Evolutionary conservation across 2,329 filamentous ascomycete species (phyloP).

Genomic region (Trichoderma sp.): DNA sequence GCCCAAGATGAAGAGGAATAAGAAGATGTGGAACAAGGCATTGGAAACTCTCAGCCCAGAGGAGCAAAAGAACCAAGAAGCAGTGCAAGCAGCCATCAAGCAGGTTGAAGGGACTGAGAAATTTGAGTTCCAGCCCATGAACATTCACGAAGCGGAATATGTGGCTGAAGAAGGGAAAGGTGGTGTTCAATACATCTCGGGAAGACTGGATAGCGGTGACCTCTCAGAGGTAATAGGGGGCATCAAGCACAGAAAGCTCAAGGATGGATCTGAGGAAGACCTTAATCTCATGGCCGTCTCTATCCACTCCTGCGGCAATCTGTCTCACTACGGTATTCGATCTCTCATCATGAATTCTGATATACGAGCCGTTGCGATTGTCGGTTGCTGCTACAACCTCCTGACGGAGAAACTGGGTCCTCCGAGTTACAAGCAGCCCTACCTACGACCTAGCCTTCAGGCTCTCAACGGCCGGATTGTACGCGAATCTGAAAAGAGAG

Average conservation of each 20-base stretch:
- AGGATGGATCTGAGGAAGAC: slow-evolving; percentile 33
- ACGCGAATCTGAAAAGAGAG: slow-evolving; percentile 69
- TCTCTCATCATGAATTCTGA: slow-evolving; percentile 81
- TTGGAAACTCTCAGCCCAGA: slow-evolving; percentile 42
- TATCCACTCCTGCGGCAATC: slow-evolving; percentile 94
- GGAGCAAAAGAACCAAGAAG: slow-evolving; percentile 43
- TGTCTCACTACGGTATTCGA: slow-evolving; percentile 91
- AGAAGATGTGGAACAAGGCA: slow-evolving; percentile 69
- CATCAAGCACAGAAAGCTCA: slow-evolving; percentile 44
- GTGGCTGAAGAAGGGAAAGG: slow-evolving; percentile 63
- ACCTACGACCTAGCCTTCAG: slow-evolving; percentile 69
- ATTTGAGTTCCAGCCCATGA: slow-evolving; percentile 51
- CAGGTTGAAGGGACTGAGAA: slow-evolving; percentile 38
- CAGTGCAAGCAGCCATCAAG: slow-evolving; percentile 36
- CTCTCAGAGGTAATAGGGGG: slow-evolving; percentile 66
- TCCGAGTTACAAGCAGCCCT: slow-evolving; percentile 81
- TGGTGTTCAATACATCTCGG: slow-evolving; percentile 75
- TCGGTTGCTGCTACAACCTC: slow-evolving; percentile 98
- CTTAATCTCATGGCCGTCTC: slow-evolving; percentile 81
- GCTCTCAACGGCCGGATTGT: slow-evolving; percentile 68
- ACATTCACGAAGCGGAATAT: slow-evolving; percentile 53
- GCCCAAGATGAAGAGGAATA: slow-evolving; percentile 74
- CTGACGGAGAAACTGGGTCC: slow-evolving; percentile 87
- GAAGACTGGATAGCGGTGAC: slow-evolving; percentile 72
- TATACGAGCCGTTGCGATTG: slow-evolving; percentile 88